A percentile compares a stretch with the other conserved stretches of the same genome.
These are phyloP conservation scores for Pisolithus microcarpus DNA, from an alignment of 768 basidiomycete species.

Conservation along the genomic window DNA sequence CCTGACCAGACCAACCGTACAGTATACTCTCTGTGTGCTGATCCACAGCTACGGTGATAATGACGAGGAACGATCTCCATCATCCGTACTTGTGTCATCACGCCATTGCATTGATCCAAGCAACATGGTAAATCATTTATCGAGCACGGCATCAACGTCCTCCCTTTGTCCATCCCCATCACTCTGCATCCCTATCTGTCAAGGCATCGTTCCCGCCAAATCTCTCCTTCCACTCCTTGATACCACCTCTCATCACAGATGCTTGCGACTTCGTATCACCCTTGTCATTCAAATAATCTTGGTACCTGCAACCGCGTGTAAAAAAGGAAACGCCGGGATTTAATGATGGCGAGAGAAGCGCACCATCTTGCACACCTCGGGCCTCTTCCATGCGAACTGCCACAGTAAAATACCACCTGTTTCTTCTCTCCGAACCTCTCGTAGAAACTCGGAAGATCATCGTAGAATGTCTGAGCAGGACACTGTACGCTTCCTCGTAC, in stretches of 20 bases:
- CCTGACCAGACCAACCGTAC: too few relatives aligned
- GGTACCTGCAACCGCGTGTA: conserved; percentile 33
- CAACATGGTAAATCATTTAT: too few relatives aligned
- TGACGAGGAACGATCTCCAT: too few relatives aligned
- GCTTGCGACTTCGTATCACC: conserved; percentile 30
- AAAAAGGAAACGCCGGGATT: too few relatives aligned
- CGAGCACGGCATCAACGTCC: too few relatives aligned
- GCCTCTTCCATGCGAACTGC: conserved; percentile 43
- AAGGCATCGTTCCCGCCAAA: conserved; percentile 25
- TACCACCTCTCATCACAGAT: conserved; percentile 37
- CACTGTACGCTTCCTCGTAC: conserved; percentile 44
- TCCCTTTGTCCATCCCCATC: not conserved
- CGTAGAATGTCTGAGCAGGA: conserved; percentile 45
- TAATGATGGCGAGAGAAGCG: not conserved
- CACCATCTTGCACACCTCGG: conserved; percentile 54
- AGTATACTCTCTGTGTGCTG: too few relatives aligned
- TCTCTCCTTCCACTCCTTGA: conserved; percentile 31
- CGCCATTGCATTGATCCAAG: too few relatives aligned
- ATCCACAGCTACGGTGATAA: too few relatives aligned
- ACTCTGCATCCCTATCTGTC: conserved; percentile 10
- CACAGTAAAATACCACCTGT: conserved; percentile 49
- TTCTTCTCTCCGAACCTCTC: conserved; percentile 33
- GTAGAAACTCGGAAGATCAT: conserved; percentile 36
- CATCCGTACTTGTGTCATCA: too few relatives aligned
- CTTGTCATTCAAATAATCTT: conserved; percentile 36